Evolutionary conservation across 768 basidiomycete genomes (phyloP), one percentile per base, ranked within the genome.

Genomic region (Crassisporium funariophilum): DNA sequence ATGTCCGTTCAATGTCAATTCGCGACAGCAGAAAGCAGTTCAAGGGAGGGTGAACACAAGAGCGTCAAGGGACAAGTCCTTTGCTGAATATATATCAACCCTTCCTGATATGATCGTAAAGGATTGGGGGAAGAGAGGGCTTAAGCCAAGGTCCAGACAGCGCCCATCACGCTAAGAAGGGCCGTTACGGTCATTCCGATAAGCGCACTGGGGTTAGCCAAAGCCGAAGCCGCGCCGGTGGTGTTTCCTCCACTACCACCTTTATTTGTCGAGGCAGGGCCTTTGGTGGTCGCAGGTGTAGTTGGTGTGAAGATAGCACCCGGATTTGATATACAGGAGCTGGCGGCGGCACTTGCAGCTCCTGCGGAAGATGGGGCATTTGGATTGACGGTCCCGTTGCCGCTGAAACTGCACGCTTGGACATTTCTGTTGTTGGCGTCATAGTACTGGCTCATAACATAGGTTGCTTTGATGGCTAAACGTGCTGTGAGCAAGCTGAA

Each of bases 371-470:
- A 61, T 21, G 85, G 75, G 12, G 81, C 79, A 2, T 59, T 61
- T 12, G 70, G 9, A 57, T 89, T 88, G 53, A 91, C 72, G 12
- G 89, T 91, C 4, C 84, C 93, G 60, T 97, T 97, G 6, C 93
- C 91, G 42, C 66, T 65, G 62, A 97, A 95, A 70, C 77, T 80
- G 69, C 93, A 95, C 6, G 88, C 74, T 42, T 77, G 70, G 13
- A 70, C 59, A 44, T 83, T 69, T 51, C 78, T 77, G 63, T 77
- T 78, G 46, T 78, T 79, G 22, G 72, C 63, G 57, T 88, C 81
- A 60, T 86, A 95, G 64, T 79, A 92, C 48, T 83, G 71, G 63
- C 80, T 87, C 82, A 95, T 88, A 38, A 86, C 83, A 63, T 81
- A 95, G 16, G 88, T 90, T 25, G 92, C 67, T 74, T 91, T 86